Conservation (phyloP, 1,139 yeast species). For the Eremothecium cymbalariae region DNA sequence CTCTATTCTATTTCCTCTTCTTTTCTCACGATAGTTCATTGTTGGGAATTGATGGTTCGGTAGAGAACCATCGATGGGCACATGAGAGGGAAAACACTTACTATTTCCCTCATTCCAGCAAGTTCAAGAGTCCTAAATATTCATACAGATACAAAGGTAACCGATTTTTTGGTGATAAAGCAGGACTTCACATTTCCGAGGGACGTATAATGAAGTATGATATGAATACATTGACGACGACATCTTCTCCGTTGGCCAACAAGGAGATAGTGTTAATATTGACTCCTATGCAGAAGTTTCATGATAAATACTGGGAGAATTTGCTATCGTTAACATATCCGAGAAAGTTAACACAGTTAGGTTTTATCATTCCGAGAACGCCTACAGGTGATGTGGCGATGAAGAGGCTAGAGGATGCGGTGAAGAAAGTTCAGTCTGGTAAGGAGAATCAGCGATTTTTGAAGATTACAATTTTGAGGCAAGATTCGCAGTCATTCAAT, state of each 20-base stretch:
- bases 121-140: conserved; percentile 36
- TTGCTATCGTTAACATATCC: conserved; percentile 69
- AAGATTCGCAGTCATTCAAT: conserved; percentile 70
- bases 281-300: conserved; percentile 83
- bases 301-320: conserved; percentile 82
- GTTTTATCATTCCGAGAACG: conserved; percentile 81
- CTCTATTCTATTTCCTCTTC: conserved; percentile 18
- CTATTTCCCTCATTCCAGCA: conserved; percentile 30
- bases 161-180: conserved; percentile 42
- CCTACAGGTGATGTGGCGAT: conserved; percentile 74
- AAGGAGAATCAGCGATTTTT: conserved; percentile 55
- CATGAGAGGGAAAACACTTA: conserved; percentile 31
- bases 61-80: conserved; percentile 31
- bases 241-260: conserved; percentile 61
- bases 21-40: conserved; percentile 20
- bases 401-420: conserved; percentile 59
- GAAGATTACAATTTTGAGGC: conserved; percentile 80
- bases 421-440: conserved; percentile 58
- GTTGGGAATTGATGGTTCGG: conserved; percentile 22
- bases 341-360: conserved; percentile 73
- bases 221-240: conserved; percentile 64
- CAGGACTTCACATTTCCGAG: conserved; percentile 47
- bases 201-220: conserved; percentile 81
- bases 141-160: conserved; percentile 41
- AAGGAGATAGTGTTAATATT: conserved; percentile 74